Evolutionary conservation across 495 filamentous ascomycete species (phyloP).

Genomic region (Tuber brumale): DNA sequence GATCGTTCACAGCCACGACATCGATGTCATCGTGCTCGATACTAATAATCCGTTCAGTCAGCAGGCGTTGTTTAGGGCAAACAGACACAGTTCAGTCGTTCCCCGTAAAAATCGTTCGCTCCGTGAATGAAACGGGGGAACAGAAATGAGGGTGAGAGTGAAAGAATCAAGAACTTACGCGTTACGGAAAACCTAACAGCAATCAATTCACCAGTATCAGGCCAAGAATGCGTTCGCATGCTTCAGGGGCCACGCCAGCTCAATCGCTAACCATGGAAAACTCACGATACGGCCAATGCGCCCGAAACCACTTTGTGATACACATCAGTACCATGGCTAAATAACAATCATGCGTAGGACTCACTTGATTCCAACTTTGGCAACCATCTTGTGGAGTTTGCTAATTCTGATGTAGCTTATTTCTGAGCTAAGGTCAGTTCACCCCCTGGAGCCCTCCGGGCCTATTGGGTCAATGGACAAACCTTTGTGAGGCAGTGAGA

Average conservation of each 20-base stretch:
- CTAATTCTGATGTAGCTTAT: not conserved
- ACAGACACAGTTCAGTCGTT: constrained; percentile 28
- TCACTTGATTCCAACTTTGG: constrained; percentile 41
- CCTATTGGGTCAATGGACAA: not conserved
- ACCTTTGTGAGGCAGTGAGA: not conserved
- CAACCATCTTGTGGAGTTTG: constrained; percentile 34
- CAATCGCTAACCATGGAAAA: constrained; percentile 12
- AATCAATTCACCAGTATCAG: not conserved
- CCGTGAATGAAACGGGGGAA: not conserved
- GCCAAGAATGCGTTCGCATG: no score
- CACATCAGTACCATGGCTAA: not conserved
- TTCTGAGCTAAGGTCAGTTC: not conserved
- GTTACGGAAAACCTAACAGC: constrained; percentile 62
- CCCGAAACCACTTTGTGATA: constrained; percentile 77
- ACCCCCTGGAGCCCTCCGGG: not conserved
- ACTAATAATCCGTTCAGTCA: constrained; percentile 45
- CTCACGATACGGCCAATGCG: constrained; percentile 94
- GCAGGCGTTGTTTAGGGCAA: not conserved
- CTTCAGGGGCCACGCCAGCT: not conserved
- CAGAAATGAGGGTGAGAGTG: not conserved
- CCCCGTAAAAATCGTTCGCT: constrained; percentile 35
- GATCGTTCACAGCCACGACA: constrained; percentile 95
- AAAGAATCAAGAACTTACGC: constrained; percentile 49
- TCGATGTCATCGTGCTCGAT: constrained; percentile 77
- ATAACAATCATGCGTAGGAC: not conserved